A percentile compares a stretch with the other conserved stretches of the same genome.
These are phyloP conservation scores for Galeopsis tetrahit DNA, from an alignment of 257 asterid species.

Conservation along the genomic window DNA sequence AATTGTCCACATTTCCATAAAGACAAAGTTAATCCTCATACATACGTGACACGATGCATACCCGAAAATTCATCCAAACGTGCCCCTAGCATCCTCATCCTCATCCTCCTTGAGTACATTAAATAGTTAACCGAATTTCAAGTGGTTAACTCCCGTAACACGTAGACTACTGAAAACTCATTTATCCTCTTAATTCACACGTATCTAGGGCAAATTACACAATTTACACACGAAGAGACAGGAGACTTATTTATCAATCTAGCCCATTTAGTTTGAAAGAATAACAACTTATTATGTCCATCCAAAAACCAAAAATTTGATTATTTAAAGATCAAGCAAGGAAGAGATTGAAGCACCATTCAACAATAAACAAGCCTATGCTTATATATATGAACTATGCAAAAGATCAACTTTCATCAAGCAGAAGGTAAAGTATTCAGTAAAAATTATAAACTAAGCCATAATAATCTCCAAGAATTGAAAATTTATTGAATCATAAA, in stretches of 20 bases:
- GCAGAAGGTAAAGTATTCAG: constrained; percentile 8
- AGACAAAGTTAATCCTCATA: neutral
- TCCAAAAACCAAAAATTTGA: neutral
- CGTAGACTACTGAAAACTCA: neutral
- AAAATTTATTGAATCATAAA: neutral
- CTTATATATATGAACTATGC: constrained; percentile 8
- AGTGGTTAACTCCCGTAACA: neutral
- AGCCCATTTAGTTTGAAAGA: neutral
- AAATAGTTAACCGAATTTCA: neutral
- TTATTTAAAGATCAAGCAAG: neutral
- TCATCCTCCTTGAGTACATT: neutral
- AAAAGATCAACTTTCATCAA: constrained; percentile 16
- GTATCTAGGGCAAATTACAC: neutral
- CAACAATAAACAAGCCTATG: constrained; percentile 7
- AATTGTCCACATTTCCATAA: neutral
- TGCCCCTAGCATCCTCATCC: neutral
- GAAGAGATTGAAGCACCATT: neutral
- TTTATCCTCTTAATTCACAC: neutral
- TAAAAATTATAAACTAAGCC: neutral
- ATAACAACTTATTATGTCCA: neutral
- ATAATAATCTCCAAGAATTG: neutral
- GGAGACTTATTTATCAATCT: neutral
- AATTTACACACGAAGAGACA: neutral
- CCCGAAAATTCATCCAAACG: neutral
- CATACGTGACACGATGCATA: neutral